A percentile compares a stretch with the other conserved stretches of the same genome.
Conservation (phyloP, 2,329 filamentous ascomycete species). For the Ascochyta clinopodiicola region DNA sequence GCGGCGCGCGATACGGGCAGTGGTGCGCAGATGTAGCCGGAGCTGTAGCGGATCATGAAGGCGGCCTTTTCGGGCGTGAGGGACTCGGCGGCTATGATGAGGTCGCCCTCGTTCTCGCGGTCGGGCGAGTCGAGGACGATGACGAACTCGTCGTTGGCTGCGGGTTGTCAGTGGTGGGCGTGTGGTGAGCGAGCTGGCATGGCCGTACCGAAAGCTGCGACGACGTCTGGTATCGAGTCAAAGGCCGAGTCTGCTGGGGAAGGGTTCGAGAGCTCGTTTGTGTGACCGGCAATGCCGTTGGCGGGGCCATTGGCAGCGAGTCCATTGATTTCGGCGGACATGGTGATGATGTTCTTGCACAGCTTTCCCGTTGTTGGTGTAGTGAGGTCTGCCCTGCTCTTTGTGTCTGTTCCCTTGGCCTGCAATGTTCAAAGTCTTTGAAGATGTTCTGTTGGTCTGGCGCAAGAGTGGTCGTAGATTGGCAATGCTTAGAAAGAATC, state of each 20-base stretch:
- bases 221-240: slow-evolving; percentile 55
- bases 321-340: slow-evolving; percentile 33
- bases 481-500: slow-evolving; percentile 31
- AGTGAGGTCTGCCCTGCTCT: background rate
- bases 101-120: slow-evolving; percentile 97
- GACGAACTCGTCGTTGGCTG: slow-evolving; percentile 79
- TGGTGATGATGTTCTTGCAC: background rate
- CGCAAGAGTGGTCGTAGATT: slow-evolving; percentile 8
- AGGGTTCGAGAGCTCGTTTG: slow-evolving; percentile 25
- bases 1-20: slow-evolving; percentile 73
- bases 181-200: background rate
- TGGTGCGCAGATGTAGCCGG: slow-evolving; percentile 90
- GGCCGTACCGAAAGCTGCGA: slow-evolving; percentile 52
- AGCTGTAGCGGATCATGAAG: slow-evolving; percentile 90
- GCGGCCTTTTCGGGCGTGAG: slow-evolving; percentile 90
- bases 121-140: slow-evolving; percentile 91
- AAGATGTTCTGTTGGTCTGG: slow-evolving; percentile 4
- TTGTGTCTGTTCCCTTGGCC: background rate
- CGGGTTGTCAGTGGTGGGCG: background rate
- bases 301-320: slow-evolving; percentile 25
- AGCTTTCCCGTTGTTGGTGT: too few relatives aligned
- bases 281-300: slow-evolving; percentile 19
- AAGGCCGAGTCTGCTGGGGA: slow-evolving; percentile 49
- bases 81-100: slow-evolving; percentile 89
- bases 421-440: background rate